Evolutionary conservation across 345 rosid genomes (phyloP).

Genomic region (Gossypium australe): DNA sequence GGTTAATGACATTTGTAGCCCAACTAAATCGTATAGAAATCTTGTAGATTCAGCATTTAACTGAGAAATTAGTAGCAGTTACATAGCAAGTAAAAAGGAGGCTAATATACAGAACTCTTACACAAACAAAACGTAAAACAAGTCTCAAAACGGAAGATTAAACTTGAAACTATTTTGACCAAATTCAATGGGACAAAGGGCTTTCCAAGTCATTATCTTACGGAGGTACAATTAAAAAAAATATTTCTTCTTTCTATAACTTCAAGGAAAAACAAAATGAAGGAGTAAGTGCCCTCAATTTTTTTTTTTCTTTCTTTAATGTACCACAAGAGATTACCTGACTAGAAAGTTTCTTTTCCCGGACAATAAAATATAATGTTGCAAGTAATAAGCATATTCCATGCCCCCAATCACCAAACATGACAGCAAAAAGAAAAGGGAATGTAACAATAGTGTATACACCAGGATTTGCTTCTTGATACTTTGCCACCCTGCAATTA

Average conservation of each 20-base stretch:
- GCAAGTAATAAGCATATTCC: conserved; percentile 93
- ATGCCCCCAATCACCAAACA: conserved; percentile 99
- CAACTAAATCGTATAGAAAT: neutral
- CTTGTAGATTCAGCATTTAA: neutral
- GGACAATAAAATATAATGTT: conserved; percentile 47
- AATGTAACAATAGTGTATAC: conserved; percentile 86
- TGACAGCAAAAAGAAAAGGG: conserved; percentile 96
- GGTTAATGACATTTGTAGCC: neutral
- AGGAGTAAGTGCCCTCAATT: conserved; percentile 6
- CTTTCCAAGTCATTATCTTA: neutral
- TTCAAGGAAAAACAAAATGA: conserved; percentile 12
- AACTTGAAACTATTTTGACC: neutral
- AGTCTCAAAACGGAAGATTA: neutral
- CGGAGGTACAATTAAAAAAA: neutral
- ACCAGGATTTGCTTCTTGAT: conserved; percentile 96
- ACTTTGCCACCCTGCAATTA: conserved; percentile 77
- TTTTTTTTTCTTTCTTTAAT: neutral
- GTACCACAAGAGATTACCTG: conserved; percentile 50
- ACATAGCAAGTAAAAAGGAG: conserved; percentile 1
- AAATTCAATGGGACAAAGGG: neutral
- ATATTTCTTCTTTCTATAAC: conserved; percentile 5
- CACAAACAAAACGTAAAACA: neutral
- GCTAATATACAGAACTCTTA: conserved; percentile 1
- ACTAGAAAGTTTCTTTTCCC: conserved; percentile 88
- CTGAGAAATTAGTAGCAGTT: neutral